phyloP scores from a whole-genome alignment of 2,329 filamentous ascomycete species.

The Ceratocystiopsis sp. region DNA sequence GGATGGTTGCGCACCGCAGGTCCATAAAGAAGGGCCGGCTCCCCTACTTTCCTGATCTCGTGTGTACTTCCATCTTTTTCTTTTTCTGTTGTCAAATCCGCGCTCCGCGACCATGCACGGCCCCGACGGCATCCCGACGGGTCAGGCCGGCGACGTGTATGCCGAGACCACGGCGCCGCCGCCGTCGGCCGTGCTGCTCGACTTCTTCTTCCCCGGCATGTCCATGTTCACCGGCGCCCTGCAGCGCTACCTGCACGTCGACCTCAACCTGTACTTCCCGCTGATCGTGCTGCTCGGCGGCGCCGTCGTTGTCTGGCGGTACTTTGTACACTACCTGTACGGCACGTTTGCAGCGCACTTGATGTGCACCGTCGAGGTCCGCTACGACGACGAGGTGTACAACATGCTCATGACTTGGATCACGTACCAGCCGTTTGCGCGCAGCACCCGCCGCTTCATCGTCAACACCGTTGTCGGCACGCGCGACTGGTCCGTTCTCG shows the following conservation, averaged over 20 bases:
- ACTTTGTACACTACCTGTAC: constrained; percentile 31
- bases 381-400: constrained; percentile 55
- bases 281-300: constrained; percentile 32
- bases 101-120: neutral
- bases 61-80: neutral
- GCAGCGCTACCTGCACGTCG: constrained; percentile 40
- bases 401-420: constrained; percentile 58
- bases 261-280: constrained; percentile 46
- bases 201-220: constrained; percentile 50
- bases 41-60: no score
- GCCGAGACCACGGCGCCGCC: neutral
- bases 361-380: constrained; percentile 49
- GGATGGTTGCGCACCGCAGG: no score
- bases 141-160: constrained; percentile 2
- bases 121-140: neutral
- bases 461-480: constrained; percentile 45
- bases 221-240: constrained; percentile 36
- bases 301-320: constrained; percentile 33
- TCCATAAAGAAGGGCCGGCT: no score
- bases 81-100: neutral
- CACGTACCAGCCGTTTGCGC: constrained; percentile 41
- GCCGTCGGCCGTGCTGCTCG: constrained; percentile 24
- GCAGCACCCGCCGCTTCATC: constrained; percentile 42
- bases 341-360: constrained; percentile 33
- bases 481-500: constrained; percentile 30